These are phyloP conservation scores for Trichoderma gamsii DNA, from an alignment of 495 filamentous ascomycete genomes.

Conservation along the genomic window DNA sequence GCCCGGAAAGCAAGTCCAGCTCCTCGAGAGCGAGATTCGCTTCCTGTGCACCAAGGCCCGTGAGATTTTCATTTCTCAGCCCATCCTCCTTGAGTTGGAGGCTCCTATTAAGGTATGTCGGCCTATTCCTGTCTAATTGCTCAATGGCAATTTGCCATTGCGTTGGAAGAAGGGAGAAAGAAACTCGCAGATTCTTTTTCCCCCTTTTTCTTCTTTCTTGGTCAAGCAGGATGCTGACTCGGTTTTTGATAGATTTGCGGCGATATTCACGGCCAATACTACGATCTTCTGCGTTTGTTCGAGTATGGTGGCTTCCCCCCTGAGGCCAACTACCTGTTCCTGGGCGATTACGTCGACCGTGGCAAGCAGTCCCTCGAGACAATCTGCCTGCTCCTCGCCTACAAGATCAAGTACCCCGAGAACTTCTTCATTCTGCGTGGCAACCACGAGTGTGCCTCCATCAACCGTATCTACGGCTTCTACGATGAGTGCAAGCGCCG, in stretches of 20 bases:
- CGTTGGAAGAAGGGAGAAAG: neutral
- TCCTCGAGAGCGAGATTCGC: slow-evolving; percentile 93
- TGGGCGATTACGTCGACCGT: slow-evolving; percentile 97
- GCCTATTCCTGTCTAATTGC: too few relatives aligned
- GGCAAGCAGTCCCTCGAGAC: slow-evolving; percentile 99
- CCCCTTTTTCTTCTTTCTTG: too few relatives aligned
- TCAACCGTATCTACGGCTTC: slow-evolving; percentile 99
- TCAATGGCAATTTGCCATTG: neutral
- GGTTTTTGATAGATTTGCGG: slow-evolving; percentile 73
- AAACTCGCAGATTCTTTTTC: neutral
- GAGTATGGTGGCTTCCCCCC: slow-evolving; percentile 98
- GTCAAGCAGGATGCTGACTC: slow-evolving; percentile 19
- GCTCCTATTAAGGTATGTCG: slow-evolving; percentile 91
- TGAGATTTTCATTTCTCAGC: slow-evolving; percentile 99
- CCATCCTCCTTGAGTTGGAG: slow-evolving; percentile 93
- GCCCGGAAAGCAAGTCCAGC: slow-evolving; percentile 96
- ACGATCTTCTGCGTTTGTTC: slow-evolving; percentile 93
- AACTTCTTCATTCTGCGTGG: slow-evolving; percentile 99
- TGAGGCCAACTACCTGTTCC: slow-evolving; percentile 98
- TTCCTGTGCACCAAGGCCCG: slow-evolving; percentile 97
- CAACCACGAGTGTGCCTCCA: slow-evolving; percentile 98
- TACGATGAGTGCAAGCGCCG: slow-evolving; percentile 99
- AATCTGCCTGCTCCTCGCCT: slow-evolving; percentile 94
- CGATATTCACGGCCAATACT: slow-evolving; percentile 99
- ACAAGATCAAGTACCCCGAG: slow-evolving; percentile 99